A percentile compares a stretch with the other conserved stretches of the same genome.
Conservation (phyloP, 202 grass and related monocot species). For the Eragrostis tef region DNA sequence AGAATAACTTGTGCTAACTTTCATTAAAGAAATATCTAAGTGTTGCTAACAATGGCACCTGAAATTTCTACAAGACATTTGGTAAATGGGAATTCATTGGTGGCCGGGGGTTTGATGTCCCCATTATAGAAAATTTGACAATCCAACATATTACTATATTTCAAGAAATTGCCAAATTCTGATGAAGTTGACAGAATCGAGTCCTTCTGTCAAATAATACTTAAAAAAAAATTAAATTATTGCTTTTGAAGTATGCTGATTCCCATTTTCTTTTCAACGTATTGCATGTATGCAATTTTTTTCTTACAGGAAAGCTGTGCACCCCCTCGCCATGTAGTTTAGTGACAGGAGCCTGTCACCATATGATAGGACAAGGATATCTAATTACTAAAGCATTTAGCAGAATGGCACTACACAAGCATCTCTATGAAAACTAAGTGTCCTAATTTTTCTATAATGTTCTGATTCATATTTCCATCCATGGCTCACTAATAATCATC, state of each 20-base stretch:
- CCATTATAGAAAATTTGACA: not conserved
- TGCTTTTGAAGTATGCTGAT: not conserved
- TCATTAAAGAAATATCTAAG: not conserved
- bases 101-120: not conserved
- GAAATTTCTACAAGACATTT: conserved; percentile 22
- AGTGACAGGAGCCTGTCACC: not conserved
- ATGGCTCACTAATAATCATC: not conserved
- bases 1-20: conserved; percentile 28
- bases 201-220: not conserved
- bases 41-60: conserved; percentile 31
- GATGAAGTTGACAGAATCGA: conserved; percentile 19
- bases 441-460: not conserved
- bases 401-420: not conserved
- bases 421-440: not conserved
- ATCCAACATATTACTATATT: not conserved
- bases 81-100: conserved; percentile 10
- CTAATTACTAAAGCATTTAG: not conserved
- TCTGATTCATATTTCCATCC: conserved; percentile 6
- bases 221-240: not conserved
- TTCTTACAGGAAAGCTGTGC: not conserved
- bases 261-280: not conserved
- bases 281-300: not conserved
- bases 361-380: not conserved
- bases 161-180: conserved; percentile 13
- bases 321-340: not conserved